These are phyloP conservation scores for Penicillium crustosum DNA, from an alignment of 2,329 filamentous ascomycete genomes.

Conservation along the genomic window DNA sequence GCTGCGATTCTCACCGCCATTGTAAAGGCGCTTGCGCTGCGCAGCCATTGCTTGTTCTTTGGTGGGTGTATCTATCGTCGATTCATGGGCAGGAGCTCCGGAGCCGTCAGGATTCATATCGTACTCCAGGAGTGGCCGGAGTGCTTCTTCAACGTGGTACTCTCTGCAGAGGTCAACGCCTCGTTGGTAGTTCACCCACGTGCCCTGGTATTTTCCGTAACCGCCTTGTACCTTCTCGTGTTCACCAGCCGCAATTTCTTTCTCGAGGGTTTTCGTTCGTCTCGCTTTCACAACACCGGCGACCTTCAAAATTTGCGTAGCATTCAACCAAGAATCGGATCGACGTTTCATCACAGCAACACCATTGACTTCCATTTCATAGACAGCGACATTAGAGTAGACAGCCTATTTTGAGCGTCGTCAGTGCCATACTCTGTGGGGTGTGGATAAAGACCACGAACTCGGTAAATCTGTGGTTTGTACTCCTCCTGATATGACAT, in stretches of 20 bases:
- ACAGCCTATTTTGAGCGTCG: slow-evolving; percentile 59
- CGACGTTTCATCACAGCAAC: slow-evolving; percentile 94
- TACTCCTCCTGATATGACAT: slow-evolving; percentile 41
- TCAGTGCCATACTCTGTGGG: slow-evolving; percentile 14
- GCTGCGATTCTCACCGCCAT: slow-evolving; percentile 66
- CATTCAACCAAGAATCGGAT: slow-evolving; percentile 94
- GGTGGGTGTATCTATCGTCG: slow-evolving; percentile 83
- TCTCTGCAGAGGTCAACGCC: slow-evolving; percentile 87
- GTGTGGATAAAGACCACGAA: slow-evolving; percentile 25
- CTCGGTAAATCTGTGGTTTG: slow-evolving; percentile 51
- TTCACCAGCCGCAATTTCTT: slow-evolving; percentile 92
- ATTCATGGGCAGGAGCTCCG: slow-evolving; percentile 65
- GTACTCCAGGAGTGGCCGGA: slow-evolving; percentile 51
- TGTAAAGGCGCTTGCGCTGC: slow-evolving; percentile 89
- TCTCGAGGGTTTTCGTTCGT: slow-evolving; percentile 95
- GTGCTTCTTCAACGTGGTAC: slow-evolving; percentile 56
- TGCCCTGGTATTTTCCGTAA: slow-evolving; percentile 98
- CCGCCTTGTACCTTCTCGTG: slow-evolving; percentile 98
- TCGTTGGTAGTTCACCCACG: slow-evolving; percentile 93
- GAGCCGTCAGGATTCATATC: slow-evolving; percentile 56
- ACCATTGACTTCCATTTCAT: slow-evolving; percentile 96
- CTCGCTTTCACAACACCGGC: slow-evolving; percentile 97
- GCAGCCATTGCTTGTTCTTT: slow-evolving; percentile 99
- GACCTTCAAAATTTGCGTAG: slow-evolving; percentile 96
- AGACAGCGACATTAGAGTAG: slow-evolving; percentile 93